Percentiles rank a stretch among this genome's conserved stretches.
phyloP scores from a whole-genome alignment of 345 rosid genomes.

The Ceriops zippeliana region DNA sequence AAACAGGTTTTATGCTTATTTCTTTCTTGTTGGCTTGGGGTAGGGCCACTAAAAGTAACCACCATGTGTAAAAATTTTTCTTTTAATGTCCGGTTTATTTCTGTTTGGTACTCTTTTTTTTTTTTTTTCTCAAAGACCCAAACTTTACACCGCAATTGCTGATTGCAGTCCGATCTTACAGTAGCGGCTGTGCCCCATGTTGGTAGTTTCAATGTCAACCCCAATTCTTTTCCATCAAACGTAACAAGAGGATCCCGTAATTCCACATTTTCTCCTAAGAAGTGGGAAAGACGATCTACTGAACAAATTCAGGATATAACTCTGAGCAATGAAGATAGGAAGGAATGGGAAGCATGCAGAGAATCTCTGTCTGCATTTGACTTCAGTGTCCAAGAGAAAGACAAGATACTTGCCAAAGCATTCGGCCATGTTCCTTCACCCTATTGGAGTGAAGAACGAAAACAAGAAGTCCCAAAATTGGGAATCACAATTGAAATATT shows the following conservation, averaged over 20 bases:
- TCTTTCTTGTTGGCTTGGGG: too few relatives aligned
- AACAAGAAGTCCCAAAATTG: conserved; percentile 52
- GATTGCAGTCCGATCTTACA: conserved; percentile 47
- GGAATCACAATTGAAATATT: conserved; percentile 50
- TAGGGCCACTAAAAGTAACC: too few relatives aligned
- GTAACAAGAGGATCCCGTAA: conserved; percentile 15
- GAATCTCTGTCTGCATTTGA: conserved; percentile 55
- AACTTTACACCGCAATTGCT: conserved; percentile 2
- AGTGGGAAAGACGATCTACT: conserved; percentile 44
- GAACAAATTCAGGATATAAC: conserved; percentile 28
- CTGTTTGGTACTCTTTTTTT: too few relatives aligned
- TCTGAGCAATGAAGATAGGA: conserved; percentile 47
- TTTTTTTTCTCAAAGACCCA: too few relatives aligned
- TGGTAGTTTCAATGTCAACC: conserved; percentile 20
- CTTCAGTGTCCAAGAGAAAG: conserved; percentile 63
- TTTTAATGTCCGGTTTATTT: not conserved
- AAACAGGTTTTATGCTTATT: too few relatives aligned
- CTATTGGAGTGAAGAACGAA: conserved; percentile 85
- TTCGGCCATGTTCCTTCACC: conserved; percentile 80
- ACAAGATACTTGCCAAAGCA: conserved; percentile 86
- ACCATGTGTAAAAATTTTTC: too few relatives aligned
- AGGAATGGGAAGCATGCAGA: conserved; percentile 79
- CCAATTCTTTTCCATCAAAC: conserved; percentile 22
- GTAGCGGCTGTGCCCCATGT: conserved; percentile 21
- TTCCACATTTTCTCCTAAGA: conserved; percentile 29